Conservation (phyloP, 2,329 filamentous ascomycete genomes). For the Microdochium bolleyi region DNA sequence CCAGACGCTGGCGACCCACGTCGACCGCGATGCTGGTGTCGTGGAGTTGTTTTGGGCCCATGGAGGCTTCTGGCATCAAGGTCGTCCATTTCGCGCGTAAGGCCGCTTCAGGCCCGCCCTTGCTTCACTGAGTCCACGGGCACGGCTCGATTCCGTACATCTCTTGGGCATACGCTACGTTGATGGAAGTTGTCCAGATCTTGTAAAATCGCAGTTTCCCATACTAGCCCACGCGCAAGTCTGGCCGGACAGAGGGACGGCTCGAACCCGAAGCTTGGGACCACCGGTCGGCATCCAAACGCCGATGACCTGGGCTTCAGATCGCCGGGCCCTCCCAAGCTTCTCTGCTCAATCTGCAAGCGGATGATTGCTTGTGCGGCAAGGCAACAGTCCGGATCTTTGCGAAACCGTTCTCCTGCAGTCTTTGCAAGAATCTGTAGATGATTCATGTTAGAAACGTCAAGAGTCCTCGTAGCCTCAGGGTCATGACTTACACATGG, state of each 20-base stretch:
- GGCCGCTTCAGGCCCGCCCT: conserved; percentile 20
- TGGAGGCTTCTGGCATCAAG: conserved; percentile 29
- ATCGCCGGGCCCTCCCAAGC: conserved; percentile 66
- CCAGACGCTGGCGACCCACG: too few relatives aligned
- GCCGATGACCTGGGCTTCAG: conserved; percentile 6
- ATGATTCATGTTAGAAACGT: neutral
- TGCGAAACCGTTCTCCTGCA: conserved; percentile 69
- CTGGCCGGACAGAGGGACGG: neutral
- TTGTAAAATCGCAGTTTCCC: conserved; percentile 9
- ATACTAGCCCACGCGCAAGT: neutral
- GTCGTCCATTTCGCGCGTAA: conserved; percentile 25
- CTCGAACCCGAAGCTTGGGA: neutral
- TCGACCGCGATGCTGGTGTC: too few relatives aligned
- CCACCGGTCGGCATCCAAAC: too few relatives aligned
- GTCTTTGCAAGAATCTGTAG: conserved; percentile 58
- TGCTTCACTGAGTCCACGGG: conserved; percentile 36
- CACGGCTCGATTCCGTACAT: conserved; percentile 55
- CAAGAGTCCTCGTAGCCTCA: conserved; percentile 2
- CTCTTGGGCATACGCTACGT: conserved; percentile 50
- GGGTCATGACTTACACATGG: conserved; percentile 55
- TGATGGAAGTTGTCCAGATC: conserved; percentile 41
- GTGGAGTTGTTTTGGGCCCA: conserved; percentile 25
- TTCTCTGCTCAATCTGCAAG: conserved; percentile 73
- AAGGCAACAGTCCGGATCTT: conserved; percentile 83
- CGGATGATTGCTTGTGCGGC: conserved; percentile 85